phyloP scores from a whole-genome alignment of 2,329 filamentous ascomycete genomes.

The Aspergillus phoenicis region DNA sequence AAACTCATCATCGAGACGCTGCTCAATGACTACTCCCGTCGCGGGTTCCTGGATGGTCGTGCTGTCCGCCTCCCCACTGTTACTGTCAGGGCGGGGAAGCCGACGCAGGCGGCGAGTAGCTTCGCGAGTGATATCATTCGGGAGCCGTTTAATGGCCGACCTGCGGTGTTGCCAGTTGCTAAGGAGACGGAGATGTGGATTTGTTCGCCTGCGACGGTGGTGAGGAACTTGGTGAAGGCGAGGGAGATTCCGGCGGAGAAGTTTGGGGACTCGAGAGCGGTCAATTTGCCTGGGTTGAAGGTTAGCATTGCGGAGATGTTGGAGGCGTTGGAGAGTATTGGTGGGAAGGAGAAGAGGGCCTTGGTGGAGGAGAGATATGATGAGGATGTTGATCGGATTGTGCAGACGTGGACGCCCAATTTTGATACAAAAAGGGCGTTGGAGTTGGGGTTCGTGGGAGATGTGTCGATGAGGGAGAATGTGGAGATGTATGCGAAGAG shows the following conservation, averaged over 20 bases:
- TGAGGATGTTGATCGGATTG: constrained; percentile 57
- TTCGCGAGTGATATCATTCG: constrained; percentile 58
- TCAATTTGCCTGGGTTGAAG: constrained; percentile 58
- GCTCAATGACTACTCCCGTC: constrained; percentile 56
- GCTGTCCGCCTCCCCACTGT: constrained; percentile 55
- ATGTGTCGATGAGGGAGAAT: constrained; percentile 46
- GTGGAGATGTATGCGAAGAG: constrained; percentile 41
- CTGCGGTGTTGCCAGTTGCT: constrained; percentile 55
- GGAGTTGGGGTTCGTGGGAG: constrained; percentile 49
- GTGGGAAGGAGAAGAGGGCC: constrained; percentile 57
- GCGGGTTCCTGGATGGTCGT: constrained; percentile 52
- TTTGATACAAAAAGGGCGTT: constrained; percentile 59
- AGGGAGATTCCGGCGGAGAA: constrained; percentile 53
- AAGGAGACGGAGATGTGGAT: constrained; percentile 60
- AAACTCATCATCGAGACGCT: constrained; percentile 55
- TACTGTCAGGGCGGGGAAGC: constrained; percentile 54
- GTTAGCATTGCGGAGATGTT: constrained; percentile 63
- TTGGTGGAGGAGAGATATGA: constrained; percentile 59
- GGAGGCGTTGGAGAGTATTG: constrained; percentile 59
- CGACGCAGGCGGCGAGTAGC: constrained; percentile 54
- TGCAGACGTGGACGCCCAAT: constrained; percentile 63
- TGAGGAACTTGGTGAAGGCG: constrained; percentile 58
- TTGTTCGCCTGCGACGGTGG: constrained; percentile 57
- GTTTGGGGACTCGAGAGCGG: constrained; percentile 56
- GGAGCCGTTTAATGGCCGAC: constrained; percentile 55